A percentile compares a stretch with the other conserved stretches of the same genome.
Conservation (phyloP, 176 grass and related monocot species). For the Oryza glaberrima region DNA sequence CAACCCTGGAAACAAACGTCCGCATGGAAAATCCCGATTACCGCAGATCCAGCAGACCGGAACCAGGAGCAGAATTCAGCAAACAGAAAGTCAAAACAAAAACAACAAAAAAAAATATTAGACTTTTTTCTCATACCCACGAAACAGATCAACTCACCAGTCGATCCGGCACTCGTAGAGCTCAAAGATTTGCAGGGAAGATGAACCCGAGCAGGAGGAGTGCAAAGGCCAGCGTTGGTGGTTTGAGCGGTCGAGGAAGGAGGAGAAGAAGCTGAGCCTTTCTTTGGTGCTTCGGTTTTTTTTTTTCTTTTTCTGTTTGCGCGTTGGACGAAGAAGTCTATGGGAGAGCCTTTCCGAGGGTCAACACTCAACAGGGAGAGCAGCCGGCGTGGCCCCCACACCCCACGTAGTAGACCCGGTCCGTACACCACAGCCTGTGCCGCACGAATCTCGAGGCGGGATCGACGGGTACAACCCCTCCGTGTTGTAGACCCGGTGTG, state of each 20-base stretch:
- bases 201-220: not conserved
- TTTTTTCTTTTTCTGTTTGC: conserved; percentile 25
- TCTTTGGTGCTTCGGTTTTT: conserved; percentile 19
- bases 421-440: not conserved
- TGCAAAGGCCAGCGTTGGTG: not conserved
- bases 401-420: not conserved
- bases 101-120: not conserved
- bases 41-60: conserved; percentile 39
- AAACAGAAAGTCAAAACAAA: not conserved
- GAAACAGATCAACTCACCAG: conserved; percentile 8
- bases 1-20: conserved; percentile 24
- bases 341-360: conserved; percentile 28
- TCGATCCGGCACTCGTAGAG: conserved; percentile 15
- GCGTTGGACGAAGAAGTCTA: conserved; percentile 52
- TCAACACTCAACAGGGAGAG: conserved; percentile 42
- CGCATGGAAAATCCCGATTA: not conserved
- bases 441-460: not conserved
- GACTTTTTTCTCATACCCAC: not conserved
- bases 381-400: conserved; percentile 27
- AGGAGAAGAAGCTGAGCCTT: conserved; percentile 20
- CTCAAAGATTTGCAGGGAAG: not conserved
- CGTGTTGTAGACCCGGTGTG: not conserved
- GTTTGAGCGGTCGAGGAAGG: conserved; percentile 5
- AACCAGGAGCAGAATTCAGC: conserved; percentile 25
- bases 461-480: rapidly evolving